Base-by-base conservation (phyloP, 2,329 filamentous ascomycete genomes). In the Cercospora janseana region DNA sequence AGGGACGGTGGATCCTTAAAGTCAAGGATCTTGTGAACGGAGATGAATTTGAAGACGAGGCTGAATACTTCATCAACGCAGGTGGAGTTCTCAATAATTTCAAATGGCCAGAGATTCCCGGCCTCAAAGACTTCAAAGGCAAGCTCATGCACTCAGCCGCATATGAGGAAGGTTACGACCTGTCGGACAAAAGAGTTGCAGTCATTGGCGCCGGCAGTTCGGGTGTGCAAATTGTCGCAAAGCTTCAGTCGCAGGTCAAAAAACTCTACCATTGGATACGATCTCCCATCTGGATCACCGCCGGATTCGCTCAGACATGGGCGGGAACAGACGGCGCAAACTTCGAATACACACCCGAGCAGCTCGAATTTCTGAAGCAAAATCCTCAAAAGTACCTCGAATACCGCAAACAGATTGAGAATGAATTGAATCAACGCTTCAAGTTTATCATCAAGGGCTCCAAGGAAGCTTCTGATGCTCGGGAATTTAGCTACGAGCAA, bases 361-460 rank as follows among this genome's bases (percentile, higher is more conserved):
- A 75, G 48, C 58, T 68, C 6, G 54, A 69, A 9, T 72, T 57
- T 51, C 63, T 74, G 4, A 51, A 65, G 41, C 55, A 71, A 3
- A 69, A 75, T 43, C 72, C 73, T 0, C 62, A 69, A 28, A 71
- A 71, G 31, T 75, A 75, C 44, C 66, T 74, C 23, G 71, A 73
- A 53, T 76, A 76, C 54, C 69, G 72, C 52, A 75, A 74, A 58
- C 67, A 72, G 46, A 69, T 76, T 47, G 74, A 77, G 51, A 70
- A 71, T 51, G 73, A 76, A 52, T 67, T 80, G 12, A 80, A 79
- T 52, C 71, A 73, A 37, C 69, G 75, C 4, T 80, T 79, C 68
- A 75, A 75, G 37, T 74, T 79, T 63, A 78, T 78, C 58, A 66
- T 76, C 55, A 77, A 75, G 58, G 73, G 72, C n/a, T 72, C 69